Evolutionary conservation across 805 yeast genomes (phyloP).

Genomic region (Nakazawaea peltata): DNA sequence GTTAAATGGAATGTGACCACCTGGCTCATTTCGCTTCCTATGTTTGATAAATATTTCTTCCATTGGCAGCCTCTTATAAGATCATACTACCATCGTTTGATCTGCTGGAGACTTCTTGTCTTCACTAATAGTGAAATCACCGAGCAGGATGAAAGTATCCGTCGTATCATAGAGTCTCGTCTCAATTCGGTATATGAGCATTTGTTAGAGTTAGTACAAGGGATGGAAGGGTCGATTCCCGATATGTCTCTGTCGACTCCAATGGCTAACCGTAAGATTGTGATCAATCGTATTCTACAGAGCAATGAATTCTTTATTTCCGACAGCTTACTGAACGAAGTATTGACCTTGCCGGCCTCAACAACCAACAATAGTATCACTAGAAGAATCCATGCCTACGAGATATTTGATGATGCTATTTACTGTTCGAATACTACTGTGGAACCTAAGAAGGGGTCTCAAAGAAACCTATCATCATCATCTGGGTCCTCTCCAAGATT

Average conservation of each 20-base stretch:
- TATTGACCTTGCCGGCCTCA: constrained; percentile 4
- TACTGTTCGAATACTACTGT: constrained; percentile 25
- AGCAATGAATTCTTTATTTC: constrained; percentile 15
- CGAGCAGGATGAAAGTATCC: constrained; percentile 7
- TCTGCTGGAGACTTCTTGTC: constrained; percentile 56
- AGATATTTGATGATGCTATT: constrained; percentile 58
- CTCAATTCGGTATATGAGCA: constrained; percentile 20
- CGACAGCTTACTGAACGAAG: constrained; percentile 7
- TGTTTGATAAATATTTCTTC: constrained; percentile 53
- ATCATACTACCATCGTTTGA: constrained; percentile 54
- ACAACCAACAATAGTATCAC: constrained; percentile 22
- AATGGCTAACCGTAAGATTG: constrained; percentile 40
- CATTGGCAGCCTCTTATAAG: constrained; percentile 81
- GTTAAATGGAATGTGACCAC: constrained; percentile 39
- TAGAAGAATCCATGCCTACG: constrained; percentile 50
- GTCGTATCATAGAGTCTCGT: constrained; percentile 21
- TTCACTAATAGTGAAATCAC: constrained; percentile 15
- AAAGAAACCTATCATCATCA: neutral
- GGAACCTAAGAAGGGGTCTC: neutral
- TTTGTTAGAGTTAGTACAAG: constrained; percentile 11
- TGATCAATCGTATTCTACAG: constrained; percentile 27
- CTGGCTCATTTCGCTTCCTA: constrained; percentile 43
- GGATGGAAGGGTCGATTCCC: constrained; percentile 3
- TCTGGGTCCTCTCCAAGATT: neutral
- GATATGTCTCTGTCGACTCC: constrained; percentile 21